These are phyloP conservation scores for Tuber indicum DNA, from an alignment of 495 filamentous ascomycete species.

Conservation along the genomic window DNA sequence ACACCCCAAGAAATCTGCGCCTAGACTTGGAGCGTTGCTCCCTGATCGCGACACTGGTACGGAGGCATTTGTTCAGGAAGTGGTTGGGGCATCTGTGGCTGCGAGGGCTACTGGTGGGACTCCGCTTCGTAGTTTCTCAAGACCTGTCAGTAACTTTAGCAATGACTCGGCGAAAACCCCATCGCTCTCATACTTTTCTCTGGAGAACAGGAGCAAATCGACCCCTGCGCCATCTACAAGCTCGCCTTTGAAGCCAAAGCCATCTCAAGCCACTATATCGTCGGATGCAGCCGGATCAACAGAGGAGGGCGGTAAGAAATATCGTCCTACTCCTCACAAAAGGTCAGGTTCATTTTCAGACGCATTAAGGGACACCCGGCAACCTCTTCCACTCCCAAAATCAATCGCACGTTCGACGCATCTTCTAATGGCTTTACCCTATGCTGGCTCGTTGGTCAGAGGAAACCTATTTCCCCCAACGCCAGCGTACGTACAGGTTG, in stretches of 20 bases:
- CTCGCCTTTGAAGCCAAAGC: slow-evolving; percentile 34
- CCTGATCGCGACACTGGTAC: slow-evolving; percentile 34
- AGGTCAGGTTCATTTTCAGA: slow-evolving; percentile 77
- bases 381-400: slow-evolving; percentile 40
- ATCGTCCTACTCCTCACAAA: slow-evolving; percentile 50
- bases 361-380: slow-evolving; percentile 70
- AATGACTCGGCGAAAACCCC: slow-evolving; percentile 19
- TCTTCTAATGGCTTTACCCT: slow-evolving; percentile 57
- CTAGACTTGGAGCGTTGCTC: slow-evolving; percentile 34
- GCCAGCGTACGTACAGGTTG: slow-evolving; percentile 66
- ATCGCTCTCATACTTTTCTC: slow-evolving; percentile 28
- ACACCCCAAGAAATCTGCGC: slow-evolving; percentile 32
- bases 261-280: slow-evolving; percentile 1
- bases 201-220: slow-evolving; percentile 23
- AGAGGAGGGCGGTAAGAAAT: slow-evolving; percentile 14
- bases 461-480: slow-evolving; percentile 71
- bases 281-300: slow-evolving; percentile 12
- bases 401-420: slow-evolving; percentile 45
- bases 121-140: slow-evolving; percentile 17
- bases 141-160: slow-evolving; percentile 21
- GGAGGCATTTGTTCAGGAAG: slow-evolving; percentile 38
- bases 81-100: slow-evolving; percentile 22
- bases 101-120: slow-evolving; percentile 14
- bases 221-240: slow-evolving; percentile 35
- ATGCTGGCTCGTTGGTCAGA: slow-evolving; percentile 76